phyloP scores from a whole-genome alignment of 2,329 filamentous ascomycete genomes.

The Ophiosphaerella herpotricha region DNA sequence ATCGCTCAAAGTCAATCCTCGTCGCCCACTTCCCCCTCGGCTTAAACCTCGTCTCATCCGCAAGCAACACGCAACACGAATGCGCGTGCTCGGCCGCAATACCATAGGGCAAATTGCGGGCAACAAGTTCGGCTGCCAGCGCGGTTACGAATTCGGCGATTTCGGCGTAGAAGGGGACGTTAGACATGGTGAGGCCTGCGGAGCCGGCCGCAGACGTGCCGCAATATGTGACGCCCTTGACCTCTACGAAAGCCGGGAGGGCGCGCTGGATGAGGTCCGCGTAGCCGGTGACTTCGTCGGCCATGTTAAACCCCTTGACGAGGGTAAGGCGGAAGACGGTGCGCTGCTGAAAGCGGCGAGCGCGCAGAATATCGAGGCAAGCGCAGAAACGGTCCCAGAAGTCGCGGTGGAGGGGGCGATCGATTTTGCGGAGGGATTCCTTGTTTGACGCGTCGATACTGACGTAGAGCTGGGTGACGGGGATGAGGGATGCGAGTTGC shows the following conservation, averaged over 20 bases:
- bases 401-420: conserved; percentile 89
- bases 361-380: conserved; percentile 86
- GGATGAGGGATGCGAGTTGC: conserved; percentile 78
- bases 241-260: conserved; percentile 88
- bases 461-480: conserved; percentile 94
- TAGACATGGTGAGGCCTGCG: conserved; percentile 92
- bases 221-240: conserved; percentile 97
- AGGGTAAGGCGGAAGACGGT: conserved; percentile 95
- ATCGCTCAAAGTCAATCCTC: conserved; percentile 84
- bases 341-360: conserved; percentile 81
- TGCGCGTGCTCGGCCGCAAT: conserved; percentile 95
- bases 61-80: conserved; percentile 88
- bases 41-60: conserved; percentile 73
- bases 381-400: conserved; percentile 96
- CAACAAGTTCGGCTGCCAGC: conserved; percentile 69
- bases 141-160: conserved; percentile 80
- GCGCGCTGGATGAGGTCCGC: conserved; percentile 85
- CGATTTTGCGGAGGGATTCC: conserved; percentile 84
- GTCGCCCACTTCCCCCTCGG: conserved; percentile 85
- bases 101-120: conserved; percentile 78
- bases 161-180: conserved; percentile 94
- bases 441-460: conserved; percentile 93
- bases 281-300: conserved; percentile 89
- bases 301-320: conserved; percentile 97
- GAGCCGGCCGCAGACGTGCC: conserved; percentile 83